Base-by-base conservation (phyloP, 495 filamentous ascomycete genomes). In the Penicillium daleae region DNA sequence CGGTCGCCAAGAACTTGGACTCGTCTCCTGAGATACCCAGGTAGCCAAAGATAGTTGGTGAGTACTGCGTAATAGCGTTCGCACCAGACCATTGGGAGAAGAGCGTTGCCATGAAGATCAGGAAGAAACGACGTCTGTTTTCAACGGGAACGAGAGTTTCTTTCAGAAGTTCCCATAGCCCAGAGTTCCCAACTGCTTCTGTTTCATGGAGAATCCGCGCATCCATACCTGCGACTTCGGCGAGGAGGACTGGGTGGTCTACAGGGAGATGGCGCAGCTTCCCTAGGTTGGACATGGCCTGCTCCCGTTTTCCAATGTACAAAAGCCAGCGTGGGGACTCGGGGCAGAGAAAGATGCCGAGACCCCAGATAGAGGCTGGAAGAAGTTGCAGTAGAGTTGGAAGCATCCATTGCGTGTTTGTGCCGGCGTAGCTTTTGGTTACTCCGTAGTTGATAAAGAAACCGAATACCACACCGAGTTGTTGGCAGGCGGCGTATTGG, bases 271-370 rank as follows among this genome's bases (percentile, higher is more conserved):
- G 61, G 15, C 87, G 82, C 51, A 88, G 79, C 37, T 76, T 74
- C 5, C 74, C 71, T 26, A 90, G 74, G 1, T 83, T 77, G 0
- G 35, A 42, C 57, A 82, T 78, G 13, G 86, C 83, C 33, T 84
- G 75, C 56, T 89, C 87, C 78, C 86, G 87, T 24, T 82, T 78
- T 63, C 88, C 87, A 54, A 78, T 76, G 48, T 84, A 79, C 3
- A 87, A 82, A 6, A 90, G 83, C 78, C 83, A 90, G 33, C 89
- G 80, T 1, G 89, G 88, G 6, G 86, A 87, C 63, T 90, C 88
- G 51, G 86, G 83, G 70, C 80, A 84, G 22, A 85, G 53, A 12
- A 80, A 65, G 70, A 84, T 81, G 65, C 83, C 79, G 32, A 74
- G 24, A 57, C 83, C 83, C 48, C 89, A 82, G 35, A 85, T 75